phyloP scores from a whole-genome alignment of 208 protist genomes.

The Phytomonas francai region DNA sequence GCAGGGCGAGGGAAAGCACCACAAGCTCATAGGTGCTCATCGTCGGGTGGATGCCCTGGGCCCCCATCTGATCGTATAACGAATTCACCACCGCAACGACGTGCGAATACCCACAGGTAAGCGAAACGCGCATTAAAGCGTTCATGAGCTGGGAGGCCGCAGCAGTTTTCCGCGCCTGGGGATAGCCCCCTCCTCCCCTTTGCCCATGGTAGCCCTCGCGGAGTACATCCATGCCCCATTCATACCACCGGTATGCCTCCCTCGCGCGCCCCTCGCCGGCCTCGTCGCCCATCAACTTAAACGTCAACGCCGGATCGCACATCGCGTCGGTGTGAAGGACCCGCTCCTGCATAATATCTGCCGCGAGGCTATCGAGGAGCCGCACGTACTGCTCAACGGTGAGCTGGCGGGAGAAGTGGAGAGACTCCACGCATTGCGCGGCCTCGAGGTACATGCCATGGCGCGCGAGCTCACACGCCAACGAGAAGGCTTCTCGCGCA shows the following conservation, averaged over 20 bases:
- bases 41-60: conserved; percentile 55
- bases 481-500: conserved; percentile 12
- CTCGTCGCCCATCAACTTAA: conserved; percentile 66
- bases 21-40: conserved; percentile 74
- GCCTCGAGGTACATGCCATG: conserved; percentile 59
- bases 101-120: conserved; percentile 72
- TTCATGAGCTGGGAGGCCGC: conserved; percentile 64
- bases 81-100: conserved; percentile 51
- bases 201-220: neutral
- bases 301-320: conserved; percentile 66
- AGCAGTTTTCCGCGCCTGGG: conserved; percentile 22
- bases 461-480: conserved; percentile 35
- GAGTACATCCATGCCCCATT: conserved; percentile 31
- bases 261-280: conserved; percentile 67
- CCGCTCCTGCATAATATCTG: conserved; percentile 29
- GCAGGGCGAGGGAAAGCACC: conserved; percentile 54
- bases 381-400: conserved; percentile 35
- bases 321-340: conserved; percentile 60
- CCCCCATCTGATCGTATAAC: conserved; percentile 80
- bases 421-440: conserved; percentile 28
- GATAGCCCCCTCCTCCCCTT: neutral
- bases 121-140: conserved; percentile 60
- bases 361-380: conserved; percentile 40
- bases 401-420: conserved; percentile 40
- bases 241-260: conserved; percentile 72